phyloP scores from a whole-genome alignment of 2,329 filamentous ascomycete genomes.

The Sarocladium brachiariae region DNA sequence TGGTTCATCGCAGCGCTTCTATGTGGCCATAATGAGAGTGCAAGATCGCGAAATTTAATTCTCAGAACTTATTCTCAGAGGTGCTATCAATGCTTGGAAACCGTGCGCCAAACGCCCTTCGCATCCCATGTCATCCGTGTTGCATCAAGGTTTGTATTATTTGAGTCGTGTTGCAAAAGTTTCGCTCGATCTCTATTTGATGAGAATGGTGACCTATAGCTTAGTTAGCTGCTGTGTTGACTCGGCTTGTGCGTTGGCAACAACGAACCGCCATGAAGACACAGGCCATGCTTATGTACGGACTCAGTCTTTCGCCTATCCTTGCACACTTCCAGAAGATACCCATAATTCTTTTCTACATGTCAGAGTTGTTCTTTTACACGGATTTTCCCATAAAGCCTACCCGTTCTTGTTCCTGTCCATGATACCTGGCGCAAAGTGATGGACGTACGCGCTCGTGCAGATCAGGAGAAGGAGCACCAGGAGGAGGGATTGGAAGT shows the following conservation, averaged over 20 bases:
- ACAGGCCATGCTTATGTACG: slow-evolving; percentile 92
- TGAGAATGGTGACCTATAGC: not conserved
- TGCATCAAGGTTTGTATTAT: not conserved
- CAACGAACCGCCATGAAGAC: slow-evolving; percentile 78
- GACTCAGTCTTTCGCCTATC: slow-evolving; percentile 86
- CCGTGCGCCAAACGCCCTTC: not conserved
- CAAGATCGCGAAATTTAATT: too few species aligned
- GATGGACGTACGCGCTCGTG: slow-evolving; percentile 90
- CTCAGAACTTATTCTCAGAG: too few species aligned
- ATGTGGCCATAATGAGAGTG: too few species aligned
- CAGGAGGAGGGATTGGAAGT: slow-evolving; percentile 93
- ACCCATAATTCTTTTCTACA: slow-evolving; percentile 46
- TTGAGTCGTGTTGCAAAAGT: not conserved
- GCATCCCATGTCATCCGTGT: not conserved
- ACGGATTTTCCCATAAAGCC: slow-evolving; percentile 16
- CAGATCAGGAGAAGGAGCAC: slow-evolving; percentile 94
- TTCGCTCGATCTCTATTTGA: not conserved
- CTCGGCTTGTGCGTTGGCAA: not conserved
- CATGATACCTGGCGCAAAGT: slow-evolving; percentile 81
- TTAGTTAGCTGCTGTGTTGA: not conserved
- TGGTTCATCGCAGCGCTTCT: too few species aligned
- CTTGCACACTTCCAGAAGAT: slow-evolving; percentile 96
- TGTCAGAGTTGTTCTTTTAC: not conserved
- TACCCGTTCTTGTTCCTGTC: slow-evolving; percentile 91
- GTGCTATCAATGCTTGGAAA: not conserved